Base-by-base conservation (phyloP, 257 asterid genomes). In the Penstemon eatonii region DNA sequence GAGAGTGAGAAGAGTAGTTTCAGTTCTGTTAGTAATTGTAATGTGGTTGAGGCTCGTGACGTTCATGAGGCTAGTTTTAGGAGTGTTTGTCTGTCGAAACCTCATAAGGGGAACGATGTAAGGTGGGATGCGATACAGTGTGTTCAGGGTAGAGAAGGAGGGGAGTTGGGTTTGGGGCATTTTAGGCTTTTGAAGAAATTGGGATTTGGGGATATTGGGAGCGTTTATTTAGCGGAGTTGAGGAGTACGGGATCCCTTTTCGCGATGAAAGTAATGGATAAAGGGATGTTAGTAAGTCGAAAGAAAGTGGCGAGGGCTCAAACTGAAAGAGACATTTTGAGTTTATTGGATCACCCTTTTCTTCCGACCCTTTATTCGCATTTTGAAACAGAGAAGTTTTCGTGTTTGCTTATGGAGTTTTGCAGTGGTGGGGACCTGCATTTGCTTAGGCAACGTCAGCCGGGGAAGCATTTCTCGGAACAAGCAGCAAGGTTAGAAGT, bases 401-500 rank as follows among this genome's bases (percentile, higher is more conserved):
- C 89, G 41, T 84, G 89, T 44, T 77, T 84, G 85, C 75, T 84
- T 25, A 84, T 84, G 87, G 87, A 84, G 74, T 84, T 84, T 8
- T 84, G 89, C 74, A 84, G 82, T 51, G 89, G 89, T 0, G 89
- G 89, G 40, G 89, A 84, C 67, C 80, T 84, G 57, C 89, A 84
- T 79, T 71, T 84, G 63, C 89, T 82, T 49, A 71, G 89, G 77
- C 89, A 84, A 76, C 79, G 89, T n/a, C 89, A 82, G 66, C 79
- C 81, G 0, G 84, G 87, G 59, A 79, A 82, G 79, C 89, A 82
- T 78, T 82, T 84, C 61, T 54, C 85, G 7, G 89, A 84, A 60
- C 87, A 82, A 73, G 87, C 87, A 10, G 90, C 98, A 56, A 87
- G 98, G 97, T 90, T 52, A 56, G 81, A 47, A 56, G 18, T 68